Evolutionary conservation across 192 early-diverging fungal genomes (phyloP), one percentile per base, ranked within the genome.

Genomic region (Chytriomyces sp.): DNA sequence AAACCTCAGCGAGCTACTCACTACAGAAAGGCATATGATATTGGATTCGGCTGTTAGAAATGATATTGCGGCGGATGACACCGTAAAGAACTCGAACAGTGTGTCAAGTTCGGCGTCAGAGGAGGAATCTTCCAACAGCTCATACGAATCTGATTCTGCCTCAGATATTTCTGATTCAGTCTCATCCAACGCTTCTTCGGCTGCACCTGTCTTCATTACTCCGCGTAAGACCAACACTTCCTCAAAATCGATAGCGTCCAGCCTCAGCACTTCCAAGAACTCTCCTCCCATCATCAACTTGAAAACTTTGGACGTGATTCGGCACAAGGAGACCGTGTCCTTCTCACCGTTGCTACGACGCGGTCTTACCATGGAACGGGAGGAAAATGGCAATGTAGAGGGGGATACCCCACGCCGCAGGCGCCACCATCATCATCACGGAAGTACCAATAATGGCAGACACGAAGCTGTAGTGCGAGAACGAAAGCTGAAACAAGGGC

Each of bases 401-500:
- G n/a, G n/a, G n/a, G n/a, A n/a, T n/a, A n/a, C n/a, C n/a, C 34
- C 14, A 3, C 31, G 56, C 30, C 19, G 38, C 19, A 30, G 38
- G 14, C 63, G 34, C 14, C 63, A 64, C 19, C 66, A 68, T 34
- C 22, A 61, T 17, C 66, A 68, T 36, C 52, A 55, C 33, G 28
- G 36, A 17, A 8, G 30, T 30, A 49, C n/a, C 14, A 22, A 25
- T 31, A 22, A 36, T 17, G 25, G 26, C 22, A 68, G 56, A 56
- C 7, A 36, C 26, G 10, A 22, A 56, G 10, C 36, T 0, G 17
- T 55, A 4, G 31, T 68, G 2, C 8, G 61, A 7, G 74, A 70
- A 59, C 26, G 80, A 10, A 80, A 81, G 56, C 52, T 75, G 28
- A 82, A 82, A 37, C 93, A 94, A 74, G 91, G 91, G 28, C 86